Evolutionary conservation across 306 rosid genomes (phyloP).

Genomic region (Glycine latifolia): DNA sequence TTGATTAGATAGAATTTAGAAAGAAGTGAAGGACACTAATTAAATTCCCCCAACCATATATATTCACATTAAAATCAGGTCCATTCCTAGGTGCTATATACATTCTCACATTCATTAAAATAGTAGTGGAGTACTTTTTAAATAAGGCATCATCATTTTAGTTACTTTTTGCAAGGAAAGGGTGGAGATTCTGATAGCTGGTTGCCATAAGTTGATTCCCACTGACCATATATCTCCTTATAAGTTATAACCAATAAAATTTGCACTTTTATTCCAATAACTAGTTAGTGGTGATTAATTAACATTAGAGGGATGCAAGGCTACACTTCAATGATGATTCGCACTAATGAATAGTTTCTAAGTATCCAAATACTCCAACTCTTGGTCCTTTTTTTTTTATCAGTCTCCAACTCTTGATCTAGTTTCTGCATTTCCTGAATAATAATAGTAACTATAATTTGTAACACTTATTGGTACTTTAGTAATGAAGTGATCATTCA

Average conservation of each 20-base stretch:
- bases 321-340: slow-evolving; percentile 14
- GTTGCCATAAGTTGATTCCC: slow-evolving; percentile 54
- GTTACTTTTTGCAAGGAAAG: slow-evolving; percentile 44
- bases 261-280: slow-evolving; percentile 26
- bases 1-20: slow-evolving; percentile 33
- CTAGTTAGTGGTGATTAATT: slow-evolving; percentile 34
- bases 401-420: background rate
- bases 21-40: slow-evolving; percentile 30
- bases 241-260: slow-evolving; percentile 19
- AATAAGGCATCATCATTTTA: slow-evolving; percentile 51
- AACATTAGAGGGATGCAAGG: slow-evolving; percentile 30
- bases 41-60: slow-evolving; percentile 28
- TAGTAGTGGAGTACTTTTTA: slow-evolving; percentile 7
- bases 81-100: slow-evolving; percentile 35
- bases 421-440: slow-evolving; percentile 9
- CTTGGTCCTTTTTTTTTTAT: background rate
- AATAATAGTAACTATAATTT: background rate
- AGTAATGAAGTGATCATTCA: background rate
- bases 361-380: background rate
- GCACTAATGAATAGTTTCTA: background rate
- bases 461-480: background rate
- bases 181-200: slow-evolving; percentile 58
- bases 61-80: slow-evolving; percentile 49
- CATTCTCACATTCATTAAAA: slow-evolving; percentile 35
- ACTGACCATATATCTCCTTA: slow-evolving; percentile 34